Conservation (phyloP, 2,329 filamentous ascomycete genomes). For the Xylariales sp. region DNA sequence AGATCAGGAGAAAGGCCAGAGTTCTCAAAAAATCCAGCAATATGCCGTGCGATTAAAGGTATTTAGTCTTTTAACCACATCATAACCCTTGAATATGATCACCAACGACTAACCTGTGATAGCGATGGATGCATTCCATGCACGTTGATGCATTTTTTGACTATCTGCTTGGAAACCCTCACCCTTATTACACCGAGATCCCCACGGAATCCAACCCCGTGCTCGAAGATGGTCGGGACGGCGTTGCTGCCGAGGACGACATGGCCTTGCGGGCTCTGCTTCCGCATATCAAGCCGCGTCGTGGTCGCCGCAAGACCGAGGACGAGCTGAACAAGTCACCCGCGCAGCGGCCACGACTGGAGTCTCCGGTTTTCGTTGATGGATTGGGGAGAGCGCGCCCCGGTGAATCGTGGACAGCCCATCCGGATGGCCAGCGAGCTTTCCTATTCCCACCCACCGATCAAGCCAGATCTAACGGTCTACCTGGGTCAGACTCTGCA, state of each 20-base stretch:
- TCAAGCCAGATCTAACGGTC: constrained; percentile 29
- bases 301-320: constrained; percentile 59
- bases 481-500: constrained; percentile 25
- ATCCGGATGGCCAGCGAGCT: constrained; percentile 33
- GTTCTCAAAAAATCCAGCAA: constrained; percentile 89
- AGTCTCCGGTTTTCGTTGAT: constrained; percentile 35
- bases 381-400: constrained; percentile 31
- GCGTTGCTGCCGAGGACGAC: constrained; percentile 81
- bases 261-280: constrained; percentile 80
- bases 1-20: constrained; percentile 76
- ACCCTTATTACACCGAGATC: constrained; percentile 75
- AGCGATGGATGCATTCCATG: constrained; percentile 95
- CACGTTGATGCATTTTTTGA: constrained; percentile 94
- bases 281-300: constrained; percentile 66
- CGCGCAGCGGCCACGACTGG: constrained; percentile 58
- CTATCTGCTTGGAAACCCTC: constrained; percentile 73
- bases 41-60: constrained; percentile 92
- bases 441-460: constrained; percentile 33
- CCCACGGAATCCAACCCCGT: constrained; percentile 61
- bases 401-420: constrained; percentile 45
- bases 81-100: too few relatives aligned
- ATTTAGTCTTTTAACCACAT: too few relatives aligned
- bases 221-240: constrained; percentile 66
- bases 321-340: constrained; percentile 47
- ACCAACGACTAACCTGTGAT: not conserved